These are phyloP conservation scores for Salix arbutifolia DNA, from an alignment of 345 rosid species.

Conservation along the genomic window DNA sequence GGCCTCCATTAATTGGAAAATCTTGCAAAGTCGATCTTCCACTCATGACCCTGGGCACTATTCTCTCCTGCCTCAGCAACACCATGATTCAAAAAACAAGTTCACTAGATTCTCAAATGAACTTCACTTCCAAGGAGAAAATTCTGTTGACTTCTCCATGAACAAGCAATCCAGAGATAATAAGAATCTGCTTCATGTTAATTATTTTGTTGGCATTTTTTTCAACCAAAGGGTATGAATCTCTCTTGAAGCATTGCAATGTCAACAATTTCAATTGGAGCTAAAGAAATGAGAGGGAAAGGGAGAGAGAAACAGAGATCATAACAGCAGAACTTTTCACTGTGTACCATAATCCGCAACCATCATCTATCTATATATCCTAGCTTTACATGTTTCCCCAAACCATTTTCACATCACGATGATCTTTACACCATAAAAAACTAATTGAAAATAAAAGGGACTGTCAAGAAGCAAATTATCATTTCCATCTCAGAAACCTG, in stretches of 20 bases:
- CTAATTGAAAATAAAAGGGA: background rate
- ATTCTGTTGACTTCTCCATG: too few relatives aligned
- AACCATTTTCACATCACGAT: background rate
- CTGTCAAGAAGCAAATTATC: background rate
- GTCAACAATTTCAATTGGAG: background rate
- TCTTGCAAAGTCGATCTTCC: too few relatives aligned
- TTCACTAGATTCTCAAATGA: too few relatives aligned
- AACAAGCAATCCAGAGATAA: too few relatives aligned
- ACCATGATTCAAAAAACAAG: background rate
- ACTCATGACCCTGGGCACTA: too few relatives aligned
- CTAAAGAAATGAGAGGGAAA: too few relatives aligned
- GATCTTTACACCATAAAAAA: background rate
- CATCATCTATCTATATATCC: background rate
- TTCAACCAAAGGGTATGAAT: background rate
- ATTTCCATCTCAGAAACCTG: constrained; percentile 4
- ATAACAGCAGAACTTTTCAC: background rate
- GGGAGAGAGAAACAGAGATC: too few relatives aligned
- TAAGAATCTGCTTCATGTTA: background rate
- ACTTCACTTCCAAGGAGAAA: too few relatives aligned
- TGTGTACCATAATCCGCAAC: background rate
- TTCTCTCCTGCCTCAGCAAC: too few relatives aligned
- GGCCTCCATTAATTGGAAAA: too few relatives aligned
- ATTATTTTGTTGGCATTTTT: background rate
- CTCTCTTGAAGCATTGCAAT: background rate
- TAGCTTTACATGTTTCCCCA: constrained; percentile 6